A percentile compares a stretch with the other conserved stretches of the same genome.
These are phyloP conservation scores for Phytophthora syringae DNA, from an alignment of 352 stramenopile species.

Conservation along the genomic window DNA sequence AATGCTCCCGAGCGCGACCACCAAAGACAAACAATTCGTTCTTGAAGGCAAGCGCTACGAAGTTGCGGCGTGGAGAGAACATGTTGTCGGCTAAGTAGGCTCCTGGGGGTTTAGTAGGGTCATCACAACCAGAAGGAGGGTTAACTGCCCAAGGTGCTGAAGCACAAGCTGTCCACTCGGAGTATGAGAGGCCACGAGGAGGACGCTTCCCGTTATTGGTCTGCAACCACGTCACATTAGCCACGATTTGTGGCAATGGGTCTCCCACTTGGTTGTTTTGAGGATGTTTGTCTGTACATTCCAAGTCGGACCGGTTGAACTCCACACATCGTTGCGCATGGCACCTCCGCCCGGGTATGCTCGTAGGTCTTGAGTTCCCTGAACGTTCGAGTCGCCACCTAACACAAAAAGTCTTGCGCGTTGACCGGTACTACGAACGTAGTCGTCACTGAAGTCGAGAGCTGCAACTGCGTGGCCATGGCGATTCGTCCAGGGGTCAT, in stretches of 20 bases:
- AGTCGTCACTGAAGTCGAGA: constrained; percentile 64
- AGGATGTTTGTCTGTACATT: constrained; percentile 61
- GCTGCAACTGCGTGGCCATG: constrained; percentile 69
- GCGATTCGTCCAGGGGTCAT: constrained; percentile 63
- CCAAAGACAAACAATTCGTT: constrained; percentile 70
- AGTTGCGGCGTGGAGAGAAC: constrained; percentile 78
- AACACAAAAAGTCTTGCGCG: constrained; percentile 73
- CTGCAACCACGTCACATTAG: constrained; percentile 73
- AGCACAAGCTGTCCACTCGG: constrained; percentile 72
- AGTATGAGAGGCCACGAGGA: constrained; percentile 63
- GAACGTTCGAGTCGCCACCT: constrained; percentile 72
- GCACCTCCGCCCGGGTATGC: constrained; percentile 71
- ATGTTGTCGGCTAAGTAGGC: constrained; percentile 80
- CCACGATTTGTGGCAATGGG: constrained; percentile 68
- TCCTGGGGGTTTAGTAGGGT: constrained; percentile 62
- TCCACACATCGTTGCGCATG: constrained; percentile 80
- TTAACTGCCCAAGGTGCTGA: constrained; percentile 55
- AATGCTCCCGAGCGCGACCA: constrained; percentile 65
- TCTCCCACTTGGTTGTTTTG: constrained; percentile 75
- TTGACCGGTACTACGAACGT: constrained; percentile 48
- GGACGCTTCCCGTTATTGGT: constrained; percentile 74
- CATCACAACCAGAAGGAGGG: constrained; percentile 57
- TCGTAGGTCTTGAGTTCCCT: constrained; percentile 69
- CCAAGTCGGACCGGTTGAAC: constrained; percentile 67
- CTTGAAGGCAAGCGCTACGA: constrained; percentile 63